Conservation (phyloP, 306 rosid genomes). For the Glycine soja region DNA sequence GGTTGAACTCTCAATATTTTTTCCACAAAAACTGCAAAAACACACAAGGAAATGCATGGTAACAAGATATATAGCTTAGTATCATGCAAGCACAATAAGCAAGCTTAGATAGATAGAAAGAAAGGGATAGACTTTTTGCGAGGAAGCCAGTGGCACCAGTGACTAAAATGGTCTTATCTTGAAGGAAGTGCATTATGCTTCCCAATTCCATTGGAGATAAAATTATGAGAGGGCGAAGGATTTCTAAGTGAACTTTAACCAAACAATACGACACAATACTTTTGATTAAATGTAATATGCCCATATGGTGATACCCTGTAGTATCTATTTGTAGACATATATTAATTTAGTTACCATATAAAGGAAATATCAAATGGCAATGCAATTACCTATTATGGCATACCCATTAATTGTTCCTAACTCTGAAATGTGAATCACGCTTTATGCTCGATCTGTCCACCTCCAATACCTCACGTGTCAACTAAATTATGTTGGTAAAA, state of each 20-base stretch:
- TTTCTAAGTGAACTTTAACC: too few species aligned
- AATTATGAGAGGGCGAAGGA: too few species aligned
- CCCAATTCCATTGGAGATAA: slow-evolving; percentile 49
- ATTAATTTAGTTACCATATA: too few species aligned
- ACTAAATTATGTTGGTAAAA: neutral
- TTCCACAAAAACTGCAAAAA: slow-evolving; percentile 71
- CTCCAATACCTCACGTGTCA: neutral
- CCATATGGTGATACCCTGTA: neutral
- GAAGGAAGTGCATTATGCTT: slow-evolving; percentile 51
- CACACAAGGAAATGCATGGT: neutral
- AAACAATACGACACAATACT: too few species aligned
- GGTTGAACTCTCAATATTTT: slow-evolving; percentile 77
- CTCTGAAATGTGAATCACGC: neutral
- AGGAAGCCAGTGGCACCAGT: slow-evolving; percentile 80
- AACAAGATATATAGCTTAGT: neutral
- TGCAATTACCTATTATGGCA: too few species aligned
- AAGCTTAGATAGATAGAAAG: neutral
- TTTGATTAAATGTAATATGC: too few species aligned
- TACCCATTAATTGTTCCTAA: too few species aligned
- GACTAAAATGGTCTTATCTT: slow-evolving; percentile 65
- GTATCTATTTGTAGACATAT: too few species aligned
- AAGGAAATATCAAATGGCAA: too few species aligned
- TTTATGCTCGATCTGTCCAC: neutral
- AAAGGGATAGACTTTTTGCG: slow-evolving; percentile 60
- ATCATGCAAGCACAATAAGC: too few species aligned